Conservation (phyloP, 1,139 yeast species). For the Yamadazyma epiphylla region DNA sequence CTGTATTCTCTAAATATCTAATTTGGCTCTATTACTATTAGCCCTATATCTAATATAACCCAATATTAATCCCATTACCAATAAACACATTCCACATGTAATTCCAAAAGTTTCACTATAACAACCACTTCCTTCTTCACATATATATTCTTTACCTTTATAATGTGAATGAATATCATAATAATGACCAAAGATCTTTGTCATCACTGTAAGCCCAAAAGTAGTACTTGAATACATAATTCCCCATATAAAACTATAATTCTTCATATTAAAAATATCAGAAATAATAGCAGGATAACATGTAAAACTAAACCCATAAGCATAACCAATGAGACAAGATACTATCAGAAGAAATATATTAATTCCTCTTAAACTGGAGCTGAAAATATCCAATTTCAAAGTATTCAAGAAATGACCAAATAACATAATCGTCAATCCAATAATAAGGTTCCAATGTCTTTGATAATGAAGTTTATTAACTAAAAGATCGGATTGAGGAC, state of each 20-base stretch:
- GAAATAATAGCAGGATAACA: constrained; percentile 77
- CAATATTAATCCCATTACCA: constrained; percentile 19
- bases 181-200: constrained; percentile 37
- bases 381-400: constrained; percentile 22
- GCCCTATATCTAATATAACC: constrained; percentile 18
- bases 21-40: too few relatives aligned
- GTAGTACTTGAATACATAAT: constrained; percentile 56
- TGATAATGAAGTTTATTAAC: constrained; percentile 50
- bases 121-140: constrained; percentile 37
- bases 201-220: constrained; percentile 31
- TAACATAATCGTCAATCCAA: constrained; percentile 42
- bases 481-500: constrained; percentile 61
- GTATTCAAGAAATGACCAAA: constrained; percentile 40
- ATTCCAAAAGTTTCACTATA: constrained; percentile 35
- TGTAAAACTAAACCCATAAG: constrained; percentile 82
- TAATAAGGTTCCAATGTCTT: constrained; percentile 63
- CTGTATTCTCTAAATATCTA: too few relatives aligned
- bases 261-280: constrained; percentile 68
- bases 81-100: constrained; percentile 26
- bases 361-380: constrained; percentile 21
- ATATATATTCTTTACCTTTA: constrained; percentile 27
- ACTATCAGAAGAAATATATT: constrained; percentile 39
- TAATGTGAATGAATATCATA: constrained; percentile 28
- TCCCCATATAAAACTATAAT: constrained; percentile 83
- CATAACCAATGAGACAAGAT: constrained; percentile 63